Conservation (phyloP, 345 rosid species). For the Viola odorata region DNA sequence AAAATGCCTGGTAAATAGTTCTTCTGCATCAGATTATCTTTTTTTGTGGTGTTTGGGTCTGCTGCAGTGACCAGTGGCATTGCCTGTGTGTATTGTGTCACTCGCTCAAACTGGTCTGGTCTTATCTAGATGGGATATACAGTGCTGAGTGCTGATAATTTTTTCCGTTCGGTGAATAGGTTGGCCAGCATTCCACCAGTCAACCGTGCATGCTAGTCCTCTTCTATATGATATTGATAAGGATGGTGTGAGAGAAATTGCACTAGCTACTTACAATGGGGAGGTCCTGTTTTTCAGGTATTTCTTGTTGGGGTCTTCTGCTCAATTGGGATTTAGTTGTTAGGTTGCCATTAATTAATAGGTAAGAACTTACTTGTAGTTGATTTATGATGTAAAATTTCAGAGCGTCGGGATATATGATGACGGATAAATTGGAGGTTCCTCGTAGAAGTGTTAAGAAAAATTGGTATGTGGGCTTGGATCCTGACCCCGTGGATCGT, state of each 20-base stretch:
- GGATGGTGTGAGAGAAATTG: constrained; percentile 95
- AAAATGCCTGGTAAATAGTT: constrained; percentile 79
- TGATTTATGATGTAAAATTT: constrained; percentile 12
- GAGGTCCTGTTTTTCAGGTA: constrained; percentile 95
- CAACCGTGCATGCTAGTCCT: constrained; percentile 96
- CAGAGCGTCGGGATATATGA: constrained; percentile 93
- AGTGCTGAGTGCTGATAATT: neutral
- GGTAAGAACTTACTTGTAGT: neutral
- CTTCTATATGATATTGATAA: constrained; percentile 89
- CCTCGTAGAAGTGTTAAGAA: constrained; percentile 87
- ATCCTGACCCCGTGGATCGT: constrained; percentile 87
- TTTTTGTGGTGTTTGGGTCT: neutral
- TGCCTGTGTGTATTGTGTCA: neutral
- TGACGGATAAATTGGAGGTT: constrained; percentile 85
- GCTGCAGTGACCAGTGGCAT: neutral
- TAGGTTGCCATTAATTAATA: neutral
- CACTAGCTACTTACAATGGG: constrained; percentile 93
- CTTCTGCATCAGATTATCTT: neutral
- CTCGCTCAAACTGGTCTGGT: no score
- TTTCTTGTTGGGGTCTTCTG: constrained; percentile 10
- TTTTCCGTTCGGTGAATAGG: constrained; percentile 32
- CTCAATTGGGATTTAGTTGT: neutral
- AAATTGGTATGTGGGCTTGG: constrained; percentile 87
- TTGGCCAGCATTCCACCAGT: constrained; percentile 99
- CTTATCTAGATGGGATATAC: no score